Percentiles rank a stretch among this genome's conserved stretches.
Conservation (phyloP, 352 stramenopile species). For the Aphanomyces invadans region DNA sequence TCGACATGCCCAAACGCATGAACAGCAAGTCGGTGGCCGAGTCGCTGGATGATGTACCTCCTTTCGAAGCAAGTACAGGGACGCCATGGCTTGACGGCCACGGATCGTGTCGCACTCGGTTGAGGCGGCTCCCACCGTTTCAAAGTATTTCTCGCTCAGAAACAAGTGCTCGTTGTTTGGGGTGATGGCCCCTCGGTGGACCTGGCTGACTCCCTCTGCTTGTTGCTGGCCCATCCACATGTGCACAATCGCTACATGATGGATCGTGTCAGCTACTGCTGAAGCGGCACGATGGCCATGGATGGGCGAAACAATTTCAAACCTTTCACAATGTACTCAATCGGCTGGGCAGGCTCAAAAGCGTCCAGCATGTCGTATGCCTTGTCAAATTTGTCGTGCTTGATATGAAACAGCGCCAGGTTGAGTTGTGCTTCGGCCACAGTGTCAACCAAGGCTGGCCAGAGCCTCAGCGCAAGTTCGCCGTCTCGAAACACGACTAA, state of each 20-base stretch:
- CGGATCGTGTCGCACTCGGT: constrained; percentile 55
- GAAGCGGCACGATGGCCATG: neutral
- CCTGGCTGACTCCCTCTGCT: neutral
- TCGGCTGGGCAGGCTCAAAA: constrained; percentile 35
- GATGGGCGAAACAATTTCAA: too few species aligned
- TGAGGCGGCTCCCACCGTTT: constrained; percentile 40
- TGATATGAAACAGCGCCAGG: constrained; percentile 44
- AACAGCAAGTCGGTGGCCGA: too few species aligned
- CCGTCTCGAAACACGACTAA: constrained; percentile 39
- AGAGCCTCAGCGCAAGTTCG: constrained; percentile 16
- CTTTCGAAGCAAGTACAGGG: constrained; percentile 55
- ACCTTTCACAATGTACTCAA: constrained; percentile 45
- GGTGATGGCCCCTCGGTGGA: constrained; percentile 13
- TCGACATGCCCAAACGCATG: too few species aligned
- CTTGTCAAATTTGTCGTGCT: constrained; percentile 37
- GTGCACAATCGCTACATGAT: constrained; percentile 46
- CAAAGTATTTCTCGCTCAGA: constrained; percentile 59
- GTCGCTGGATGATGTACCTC: constrained; percentile 27
- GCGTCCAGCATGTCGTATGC: constrained; percentile 56
- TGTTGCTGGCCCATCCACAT: constrained; percentile 47
- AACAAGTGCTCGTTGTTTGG: constrained; percentile 62
- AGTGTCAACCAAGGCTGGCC: constrained; percentile 34
- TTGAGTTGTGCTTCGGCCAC: constrained; percentile 52
- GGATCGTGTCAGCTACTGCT: neutral
- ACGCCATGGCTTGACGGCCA: constrained; percentile 62